Evolutionary conservation across 2,329 filamentous ascomycete genomes (phyloP).

Genomic region (Bimuria novae-zelandiae): DNA sequence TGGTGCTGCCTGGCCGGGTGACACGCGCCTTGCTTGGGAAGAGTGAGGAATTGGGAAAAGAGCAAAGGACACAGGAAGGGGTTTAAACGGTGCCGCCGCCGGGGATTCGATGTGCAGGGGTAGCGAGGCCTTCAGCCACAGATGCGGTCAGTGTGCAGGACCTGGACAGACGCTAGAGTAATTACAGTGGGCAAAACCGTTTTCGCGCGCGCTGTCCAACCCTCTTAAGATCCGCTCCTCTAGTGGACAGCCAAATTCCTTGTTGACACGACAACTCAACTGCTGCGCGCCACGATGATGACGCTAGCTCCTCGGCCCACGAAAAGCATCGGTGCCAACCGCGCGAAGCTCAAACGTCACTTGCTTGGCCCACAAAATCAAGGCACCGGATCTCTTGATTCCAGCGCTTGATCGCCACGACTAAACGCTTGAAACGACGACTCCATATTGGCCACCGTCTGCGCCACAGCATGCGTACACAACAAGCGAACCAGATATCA

Average conservation of each 20-base stretch:
- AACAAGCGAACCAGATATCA: neutral
- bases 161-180: neutral
- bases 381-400: slow-evolving; percentile 2
- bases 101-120: neutral
- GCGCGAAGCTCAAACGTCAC: slow-evolving; percentile 7
- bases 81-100: neutral
- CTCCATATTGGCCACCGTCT: neutral
- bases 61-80: neutral
- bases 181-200: neutral
- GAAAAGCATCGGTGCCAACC: slow-evolving; percentile 4
- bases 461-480: neutral
- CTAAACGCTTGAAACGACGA: slow-evolving; percentile 17
- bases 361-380: slow-evolving; percentile 14
- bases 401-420: slow-evolving; percentile 10
- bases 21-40: neutral
- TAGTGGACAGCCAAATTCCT: neutral
- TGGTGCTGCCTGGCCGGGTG: slow-evolving; percentile 1
- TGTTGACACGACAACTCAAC: slow-evolving; percentile 1
- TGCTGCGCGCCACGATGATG: slow-evolving; percentile 2
- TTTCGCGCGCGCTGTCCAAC: neutral
- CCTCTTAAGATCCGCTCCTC: neutral
- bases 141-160: slow-evolving; percentile 11
- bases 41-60: neutral
- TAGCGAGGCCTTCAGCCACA: neutral
- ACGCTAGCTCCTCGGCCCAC: slow-evolving; percentile 1